Evolutionary conservation across 2,329 filamentous ascomycete genomes (phyloP).

Genomic region (Colletotrichum sidae): DNA sequence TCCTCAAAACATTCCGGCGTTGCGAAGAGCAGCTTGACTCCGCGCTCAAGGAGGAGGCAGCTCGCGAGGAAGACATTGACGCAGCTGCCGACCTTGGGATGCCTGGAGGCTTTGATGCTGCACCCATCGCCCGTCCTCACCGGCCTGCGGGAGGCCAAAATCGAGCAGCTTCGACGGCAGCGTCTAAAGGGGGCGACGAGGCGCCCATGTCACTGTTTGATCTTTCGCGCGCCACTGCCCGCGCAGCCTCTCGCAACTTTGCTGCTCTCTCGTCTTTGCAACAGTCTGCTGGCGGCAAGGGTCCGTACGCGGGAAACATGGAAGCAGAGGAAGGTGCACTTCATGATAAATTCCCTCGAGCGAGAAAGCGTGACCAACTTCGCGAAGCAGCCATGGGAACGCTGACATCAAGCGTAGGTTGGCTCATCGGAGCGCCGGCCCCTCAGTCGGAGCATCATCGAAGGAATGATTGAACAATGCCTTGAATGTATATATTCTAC

Average conservation of each 20-base stretch:
- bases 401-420: slow-evolving; percentile 74
- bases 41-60: slow-evolving; percentile 74
- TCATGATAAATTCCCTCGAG: slow-evolving; percentile 49
- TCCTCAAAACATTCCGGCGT: slow-evolving; percentile 79
- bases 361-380: slow-evolving; percentile 79
- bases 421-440: slow-evolving; percentile 71
- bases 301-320: slow-evolving; percentile 8
- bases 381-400: slow-evolving; percentile 75
- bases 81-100: slow-evolving; percentile 68
- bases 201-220: slow-evolving; percentile 75
- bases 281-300: slow-evolving; percentile 48
- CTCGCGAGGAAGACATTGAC: slow-evolving; percentile 78
- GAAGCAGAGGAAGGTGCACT: slow-evolving; percentile 32
- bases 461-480: too few relatives aligned
- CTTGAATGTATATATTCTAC: neutral
- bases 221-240: slow-evolving; percentile 70
- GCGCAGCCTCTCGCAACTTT: slow-evolving; percentile 69
- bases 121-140: slow-evolving; percentile 47
- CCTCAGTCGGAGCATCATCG: slow-evolving; percentile 41
- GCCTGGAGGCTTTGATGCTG: slow-evolving; percentile 64
- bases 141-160: slow-evolving; percentile 40
- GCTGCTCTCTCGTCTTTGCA: slow-evolving; percentile 66
- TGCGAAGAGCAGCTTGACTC: slow-evolving; percentile 82
- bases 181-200: slow-evolving; percentile 64
- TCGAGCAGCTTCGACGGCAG: slow-evolving; percentile 49